Conservation (phyloP, 1,284 basidiomycete species). For the Puccinia hordei region DNA sequence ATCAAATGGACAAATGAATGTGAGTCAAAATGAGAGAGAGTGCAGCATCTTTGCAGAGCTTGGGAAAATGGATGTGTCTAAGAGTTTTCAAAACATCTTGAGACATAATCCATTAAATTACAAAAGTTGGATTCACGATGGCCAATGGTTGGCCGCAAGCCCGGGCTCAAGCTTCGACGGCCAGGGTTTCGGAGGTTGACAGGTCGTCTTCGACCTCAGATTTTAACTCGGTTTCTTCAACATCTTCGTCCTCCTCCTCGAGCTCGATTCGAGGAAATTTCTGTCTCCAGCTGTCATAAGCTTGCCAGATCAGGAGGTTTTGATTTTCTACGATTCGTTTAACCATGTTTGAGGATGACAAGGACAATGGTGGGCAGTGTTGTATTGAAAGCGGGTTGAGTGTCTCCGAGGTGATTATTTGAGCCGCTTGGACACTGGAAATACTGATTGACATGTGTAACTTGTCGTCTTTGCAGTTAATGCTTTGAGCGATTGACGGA, state of each 20-base stretch:
- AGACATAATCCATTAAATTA: not conserved
- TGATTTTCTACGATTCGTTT: constrained; percentile 21
- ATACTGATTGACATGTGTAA: not conserved
- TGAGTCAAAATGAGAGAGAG: not conserved
- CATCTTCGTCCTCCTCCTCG: not conserved
- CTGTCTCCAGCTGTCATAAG: constrained; percentile 28
- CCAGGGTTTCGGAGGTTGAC: not conserved
- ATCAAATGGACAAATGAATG: not conserved
- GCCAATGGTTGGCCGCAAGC: not conserved
- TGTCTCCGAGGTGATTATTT: not conserved
- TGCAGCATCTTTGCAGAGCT: not conserved
- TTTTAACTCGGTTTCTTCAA: not conserved
- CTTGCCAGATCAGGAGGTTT: constrained; percentile 24
- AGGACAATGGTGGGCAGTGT: not conserved
- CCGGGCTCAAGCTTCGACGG: not conserved
- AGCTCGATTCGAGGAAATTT: constrained; percentile 8
- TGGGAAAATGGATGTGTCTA: not conserved
- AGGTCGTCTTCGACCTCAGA: not conserved
- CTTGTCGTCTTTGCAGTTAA: not conserved
- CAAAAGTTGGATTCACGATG: not conserved
- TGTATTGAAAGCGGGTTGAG: not conserved
- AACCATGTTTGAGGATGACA: not conserved
- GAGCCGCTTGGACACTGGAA: not conserved
- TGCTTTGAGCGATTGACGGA: not conserved
- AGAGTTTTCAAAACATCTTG: constrained; percentile 4